Conservation (phyloP, 1,284 basidiomycete species). For the Cystobasidium sp. region DNA sequence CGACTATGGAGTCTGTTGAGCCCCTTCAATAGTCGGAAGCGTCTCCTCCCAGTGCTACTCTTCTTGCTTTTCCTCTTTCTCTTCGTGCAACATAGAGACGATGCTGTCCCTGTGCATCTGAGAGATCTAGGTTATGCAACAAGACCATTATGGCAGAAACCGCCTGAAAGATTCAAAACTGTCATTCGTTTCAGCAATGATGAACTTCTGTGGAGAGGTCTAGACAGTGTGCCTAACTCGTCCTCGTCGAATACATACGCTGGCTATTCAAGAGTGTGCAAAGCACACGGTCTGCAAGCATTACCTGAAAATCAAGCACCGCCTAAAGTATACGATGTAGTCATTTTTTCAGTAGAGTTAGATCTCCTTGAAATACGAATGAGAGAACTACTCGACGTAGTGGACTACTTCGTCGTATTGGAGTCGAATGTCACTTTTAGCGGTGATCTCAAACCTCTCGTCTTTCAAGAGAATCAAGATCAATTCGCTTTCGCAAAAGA, state of each 20-base stretch:
- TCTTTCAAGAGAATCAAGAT: slow-evolving; percentile 61
- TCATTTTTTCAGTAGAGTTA: slow-evolving; percentile 63
- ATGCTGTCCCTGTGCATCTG: slow-evolving; percentile 38
- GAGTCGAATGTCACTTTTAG: slow-evolving; percentile 70
- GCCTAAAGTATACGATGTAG: slow-evolving; percentile 38
- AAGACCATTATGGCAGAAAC: slow-evolving; percentile 23
- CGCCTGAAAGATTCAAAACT: neutral
- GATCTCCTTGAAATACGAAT: slow-evolving; percentile 72
- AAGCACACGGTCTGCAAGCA: slow-evolving; percentile 18
- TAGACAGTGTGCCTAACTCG: neutral
- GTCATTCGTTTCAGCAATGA: neutral
- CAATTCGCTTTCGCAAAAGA: slow-evolving; percentile 63
- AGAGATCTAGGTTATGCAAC: slow-evolving; percentile 35
- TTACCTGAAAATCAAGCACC: neutral
- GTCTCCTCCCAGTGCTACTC: neutral
- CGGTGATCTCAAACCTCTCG: slow-evolving; percentile 65
- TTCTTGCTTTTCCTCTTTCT: slow-evolving; percentile 1
- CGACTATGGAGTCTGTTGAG: no score
- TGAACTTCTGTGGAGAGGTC: neutral
- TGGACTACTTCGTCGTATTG: slow-evolving; percentile 69
- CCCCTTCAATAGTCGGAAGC: no score
- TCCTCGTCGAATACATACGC: neutral
- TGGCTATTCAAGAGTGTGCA: slow-evolving; percentile 4
- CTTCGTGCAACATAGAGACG: slow-evolving; percentile 23
- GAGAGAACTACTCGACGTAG: slow-evolving; percentile 67